Conservation (phyloP, 306 rosid species). For the Potentilla sterilis region DNA sequence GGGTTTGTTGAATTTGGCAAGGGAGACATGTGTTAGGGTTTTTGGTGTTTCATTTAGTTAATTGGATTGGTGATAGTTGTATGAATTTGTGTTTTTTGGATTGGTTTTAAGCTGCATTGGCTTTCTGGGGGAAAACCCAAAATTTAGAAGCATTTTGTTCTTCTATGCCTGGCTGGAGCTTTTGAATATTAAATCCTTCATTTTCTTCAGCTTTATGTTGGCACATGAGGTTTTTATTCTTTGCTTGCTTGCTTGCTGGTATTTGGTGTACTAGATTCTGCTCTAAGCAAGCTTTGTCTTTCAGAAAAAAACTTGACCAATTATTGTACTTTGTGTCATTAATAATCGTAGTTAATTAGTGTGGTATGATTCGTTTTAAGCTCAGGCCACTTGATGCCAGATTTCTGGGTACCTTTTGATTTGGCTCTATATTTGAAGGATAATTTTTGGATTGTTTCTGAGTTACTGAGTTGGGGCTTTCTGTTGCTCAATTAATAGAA, state of each 20-base stretch:
- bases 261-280: background rate
- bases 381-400: background rate
- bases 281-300: background rate
- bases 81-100: constrained; percentile 8
- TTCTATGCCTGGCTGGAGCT: constrained; percentile 5
- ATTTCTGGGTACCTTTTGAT: background rate
- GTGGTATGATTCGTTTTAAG: background rate
- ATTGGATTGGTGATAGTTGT: constrained; percentile 1
- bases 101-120: constrained; percentile 3
- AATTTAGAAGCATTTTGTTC: constrained; percentile 7
- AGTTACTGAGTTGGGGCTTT: background rate
- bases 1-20: background rate
- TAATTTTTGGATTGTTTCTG: background rate
- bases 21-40: constrained; percentile 13
- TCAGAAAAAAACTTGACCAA: background rate
- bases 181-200: background rate
- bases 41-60: background rate
- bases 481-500: background rate
- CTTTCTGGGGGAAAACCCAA: constrained; percentile 19
- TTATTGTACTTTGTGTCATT: background rate
- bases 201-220: background rate
- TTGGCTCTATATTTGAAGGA: background rate
- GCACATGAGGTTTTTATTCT: constrained; percentile 8
- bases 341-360: background rate
- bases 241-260: constrained; percentile 11